Percentiles rank a stretch among this genome's conserved stretches.
These are phyloP conservation scores for Gastrodia elata DNA, from an alignment of 106 monocot species.

Conservation along the genomic window DNA sequence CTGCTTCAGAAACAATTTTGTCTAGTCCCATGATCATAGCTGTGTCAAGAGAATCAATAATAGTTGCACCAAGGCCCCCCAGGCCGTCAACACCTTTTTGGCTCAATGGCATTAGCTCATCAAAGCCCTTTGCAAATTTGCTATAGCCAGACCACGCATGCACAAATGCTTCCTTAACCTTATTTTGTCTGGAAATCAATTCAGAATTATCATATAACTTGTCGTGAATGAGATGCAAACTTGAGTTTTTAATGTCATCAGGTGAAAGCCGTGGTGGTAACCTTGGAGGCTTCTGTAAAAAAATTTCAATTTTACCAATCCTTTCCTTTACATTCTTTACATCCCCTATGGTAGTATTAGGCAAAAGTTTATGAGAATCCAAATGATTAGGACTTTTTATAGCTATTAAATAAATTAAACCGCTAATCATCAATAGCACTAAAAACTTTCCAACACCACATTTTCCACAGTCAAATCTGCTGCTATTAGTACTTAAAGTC, in stretches of 20 bases:
- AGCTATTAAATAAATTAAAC: constrained; percentile 41
- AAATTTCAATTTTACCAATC: constrained; percentile 19
- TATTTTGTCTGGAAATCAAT: constrained; percentile 53
- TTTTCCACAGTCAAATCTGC: constrained; percentile 29
- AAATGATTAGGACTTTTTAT: constrained; percentile 20
- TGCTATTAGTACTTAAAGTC: constrained; percentile 30
- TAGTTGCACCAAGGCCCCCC: constrained; percentile 87
- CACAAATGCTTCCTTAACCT: constrained; percentile 72
- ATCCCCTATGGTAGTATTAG: constrained; percentile 7
- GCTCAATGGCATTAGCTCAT: constrained; percentile 86
- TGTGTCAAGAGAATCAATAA: constrained; percentile 86
- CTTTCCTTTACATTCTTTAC: constrained; percentile 13
- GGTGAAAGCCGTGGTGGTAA: constrained; percentile 77
- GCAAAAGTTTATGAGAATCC: constrained; percentile 14
- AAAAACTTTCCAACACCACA: constrained; percentile 61
- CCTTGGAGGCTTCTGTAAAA: constrained; percentile 60
- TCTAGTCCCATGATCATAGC: constrained; percentile 82
- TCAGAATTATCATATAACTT: constrained; percentile 12
- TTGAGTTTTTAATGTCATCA: constrained; percentile 33
- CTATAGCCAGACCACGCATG: constrained; percentile 94
- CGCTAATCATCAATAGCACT: constrained; percentile 58
- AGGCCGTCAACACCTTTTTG: constrained; percentile 66
- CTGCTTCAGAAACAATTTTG: constrained; percentile 66
- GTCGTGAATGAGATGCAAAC: constrained; percentile 14
- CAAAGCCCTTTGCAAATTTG: constrained; percentile 72